These are phyloP conservation scores for Pseudogymnoascus sp. DNA, from an alignment of 2,329 filamentous ascomycete species.

Conservation along the genomic window DNA sequence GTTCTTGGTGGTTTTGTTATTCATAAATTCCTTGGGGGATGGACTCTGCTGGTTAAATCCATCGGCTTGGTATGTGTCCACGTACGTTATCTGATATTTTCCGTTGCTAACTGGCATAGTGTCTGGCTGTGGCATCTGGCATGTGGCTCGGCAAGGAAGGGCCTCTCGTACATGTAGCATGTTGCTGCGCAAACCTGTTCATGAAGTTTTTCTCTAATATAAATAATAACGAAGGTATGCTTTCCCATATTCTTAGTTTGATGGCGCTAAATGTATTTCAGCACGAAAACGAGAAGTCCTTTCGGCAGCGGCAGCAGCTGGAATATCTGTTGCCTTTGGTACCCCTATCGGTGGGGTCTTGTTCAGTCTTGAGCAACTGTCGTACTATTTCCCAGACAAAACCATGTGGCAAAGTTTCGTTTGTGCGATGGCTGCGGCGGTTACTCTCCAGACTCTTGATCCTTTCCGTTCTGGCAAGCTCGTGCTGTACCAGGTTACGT, in stretches of 20 bases:
- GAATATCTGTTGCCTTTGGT: conserved; percentile 90
- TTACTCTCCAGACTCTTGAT: conserved; percentile 85
- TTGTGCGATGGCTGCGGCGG: conserved; percentile 96
- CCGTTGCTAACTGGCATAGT: conserved; percentile 42
- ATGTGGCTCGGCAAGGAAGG: conserved; percentile 98
- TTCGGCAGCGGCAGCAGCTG: conserved; percentile 84
- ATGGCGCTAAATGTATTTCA: conserved; percentile 33
- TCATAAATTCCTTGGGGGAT: conserved; percentile 72
- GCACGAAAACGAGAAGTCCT: conserved; percentile 89
- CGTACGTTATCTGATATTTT: background rate
- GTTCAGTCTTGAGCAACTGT: conserved; percentile 94
- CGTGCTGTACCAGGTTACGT: conserved; percentile 91
- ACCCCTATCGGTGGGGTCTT: conserved; percentile 90
- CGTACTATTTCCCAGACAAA: conserved; percentile 97
- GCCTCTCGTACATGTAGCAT: conserved; percentile 89
- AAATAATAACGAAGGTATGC: conserved; percentile 74
- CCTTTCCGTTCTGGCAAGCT: conserved; percentile 94
- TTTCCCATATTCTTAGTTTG: background rate
- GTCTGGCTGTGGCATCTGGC: conserved; percentile 83
- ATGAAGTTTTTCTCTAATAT: conserved; percentile 81
- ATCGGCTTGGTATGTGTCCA: conserved; percentile 62
- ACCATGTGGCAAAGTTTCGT: conserved; percentile 99
- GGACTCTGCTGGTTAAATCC: conserved; percentile 87
- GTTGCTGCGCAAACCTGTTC: conserved; percentile 89
- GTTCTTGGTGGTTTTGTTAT: conserved; percentile 92